Percentiles rank a stretch among this genome's conserved stretches.
Conservation (phyloP, 225 moss, liverwort and hornwort species). For the Marchantia paleacea region DNA sequence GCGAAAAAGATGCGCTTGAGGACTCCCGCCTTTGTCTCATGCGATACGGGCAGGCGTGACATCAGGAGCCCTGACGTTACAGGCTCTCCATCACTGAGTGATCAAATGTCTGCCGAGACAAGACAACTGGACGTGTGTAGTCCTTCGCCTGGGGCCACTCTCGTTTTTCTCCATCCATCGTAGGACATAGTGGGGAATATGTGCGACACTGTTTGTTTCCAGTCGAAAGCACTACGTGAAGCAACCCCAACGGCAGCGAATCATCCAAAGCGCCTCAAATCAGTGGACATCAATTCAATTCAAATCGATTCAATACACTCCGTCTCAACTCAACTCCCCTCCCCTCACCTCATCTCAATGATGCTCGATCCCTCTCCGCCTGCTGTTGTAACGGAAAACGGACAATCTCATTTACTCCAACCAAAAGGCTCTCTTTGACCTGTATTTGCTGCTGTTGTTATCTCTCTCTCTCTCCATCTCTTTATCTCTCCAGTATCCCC, state of each 20-base stretch:
- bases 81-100: neutral
- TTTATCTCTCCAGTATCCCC: too few relatives aligned
- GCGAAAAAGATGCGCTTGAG: too few relatives aligned
- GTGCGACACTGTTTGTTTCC: neutral
- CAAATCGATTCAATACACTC: too few relatives aligned
- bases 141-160: neutral
- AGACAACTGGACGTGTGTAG: neutral
- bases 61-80: neutral
- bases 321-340: too few relatives aligned
- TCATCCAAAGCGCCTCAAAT: too few relatives aligned
- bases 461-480: too few relatives aligned
- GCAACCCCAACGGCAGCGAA: too few relatives aligned
- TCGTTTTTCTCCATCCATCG: neutral
- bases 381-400: neutral
- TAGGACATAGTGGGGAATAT: neutral
- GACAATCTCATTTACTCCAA: neutral
- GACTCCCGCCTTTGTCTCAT: too few relatives aligned
- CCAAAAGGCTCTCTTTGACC: neutral
- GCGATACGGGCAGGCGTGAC: neutral
- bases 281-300: too few relatives aligned
- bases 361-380: neutral
- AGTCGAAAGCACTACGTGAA: too few relatives aligned
- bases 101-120: conserved; percentile 1
- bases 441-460: neutral
- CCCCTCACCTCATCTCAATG: neutral